Evolutionary conservation across 192 early-diverging fungal genomes (phyloP).

Genomic region (Globomyces pollinis-pini): DNA sequence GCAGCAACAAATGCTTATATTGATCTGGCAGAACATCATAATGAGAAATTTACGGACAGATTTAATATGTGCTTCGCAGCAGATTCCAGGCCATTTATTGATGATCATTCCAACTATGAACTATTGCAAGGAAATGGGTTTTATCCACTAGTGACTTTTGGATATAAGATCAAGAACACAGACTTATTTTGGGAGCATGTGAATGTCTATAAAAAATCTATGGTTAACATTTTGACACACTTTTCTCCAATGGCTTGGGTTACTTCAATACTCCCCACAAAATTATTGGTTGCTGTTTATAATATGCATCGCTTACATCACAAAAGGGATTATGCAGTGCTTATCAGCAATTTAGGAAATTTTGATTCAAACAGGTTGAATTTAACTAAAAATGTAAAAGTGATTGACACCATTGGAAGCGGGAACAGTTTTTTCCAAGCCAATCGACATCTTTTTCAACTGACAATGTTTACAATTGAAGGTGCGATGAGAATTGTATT

Average conservation of each 20-base stretch:
- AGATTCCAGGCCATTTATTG: too few relatives aligned
- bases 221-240: neutral
- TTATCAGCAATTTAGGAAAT: neutral
- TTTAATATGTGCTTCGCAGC: too few relatives aligned
- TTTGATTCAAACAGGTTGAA: too few relatives aligned
- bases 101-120: too few relatives aligned
- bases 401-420: neutral
- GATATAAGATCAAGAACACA: neutral
- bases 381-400: too few relatives aligned
- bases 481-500: neutral
- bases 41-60: too few relatives aligned
- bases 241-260: neutral
- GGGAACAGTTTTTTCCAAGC: neutral
- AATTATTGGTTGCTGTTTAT: neutral
- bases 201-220: neutral
- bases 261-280: too few relatives aligned
- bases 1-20: neutral
- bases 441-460: neutral
- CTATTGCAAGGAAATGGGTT: too few relatives aligned
- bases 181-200: slow-evolving; percentile 4
- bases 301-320: neutral
- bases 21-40: neutral
- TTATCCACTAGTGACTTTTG: too few relatives aligned
- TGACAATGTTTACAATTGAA: slow-evolving; percentile 1
- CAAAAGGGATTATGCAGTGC: neutral